These are phyloP conservation scores for Metarhizium guizhouense DNA, from an alignment of 2,329 filamentous ascomycete genomes.

Conservation along the genomic window DNA sequence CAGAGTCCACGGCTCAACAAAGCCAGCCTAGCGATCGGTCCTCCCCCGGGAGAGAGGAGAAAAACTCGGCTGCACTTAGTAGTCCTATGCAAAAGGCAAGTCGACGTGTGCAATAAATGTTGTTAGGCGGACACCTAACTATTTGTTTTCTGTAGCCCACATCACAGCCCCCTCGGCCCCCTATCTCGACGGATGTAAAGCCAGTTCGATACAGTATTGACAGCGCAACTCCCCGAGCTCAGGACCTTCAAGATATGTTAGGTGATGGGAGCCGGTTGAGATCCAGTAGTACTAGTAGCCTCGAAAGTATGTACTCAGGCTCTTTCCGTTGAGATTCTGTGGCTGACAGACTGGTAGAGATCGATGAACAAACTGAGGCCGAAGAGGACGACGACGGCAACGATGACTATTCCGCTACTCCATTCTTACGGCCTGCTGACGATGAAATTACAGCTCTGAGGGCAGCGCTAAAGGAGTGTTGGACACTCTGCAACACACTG, in stretches of 20 bases:
- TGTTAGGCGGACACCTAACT: background rate
- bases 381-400: conserved; percentile 48
- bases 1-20: conserved; percentile 26
- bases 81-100: conserved; percentile 16
- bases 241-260: conserved; percentile 69
- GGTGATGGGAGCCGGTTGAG: conserved; percentile 45
- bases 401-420: conserved; percentile 32
- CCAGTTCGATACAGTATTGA: conserved; percentile 57
- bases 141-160: conserved; percentile 3
- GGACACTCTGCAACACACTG: conserved; percentile 87
- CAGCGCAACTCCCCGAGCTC: conserved; percentile 69
- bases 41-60: conserved; percentile 30
- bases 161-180: conserved; percentile 49
- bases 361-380: conserved; percentile 43
- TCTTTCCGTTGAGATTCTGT: background rate
- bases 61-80: conserved; percentile 17
- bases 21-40: conserved; percentile 25
- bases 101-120: background rate
- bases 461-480: conserved; percentile 76
- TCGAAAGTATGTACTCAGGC: conserved; percentile 54
- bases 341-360: conserved; percentile 31
- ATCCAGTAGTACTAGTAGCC: conserved; percentile 61
- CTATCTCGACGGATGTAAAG: conserved; percentile 66
- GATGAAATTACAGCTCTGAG: conserved; percentile 60
- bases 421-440: conserved; percentile 35